Conservation (phyloP, 768 basidiomycete genomes). For the Tylopilus felleus region DNA sequence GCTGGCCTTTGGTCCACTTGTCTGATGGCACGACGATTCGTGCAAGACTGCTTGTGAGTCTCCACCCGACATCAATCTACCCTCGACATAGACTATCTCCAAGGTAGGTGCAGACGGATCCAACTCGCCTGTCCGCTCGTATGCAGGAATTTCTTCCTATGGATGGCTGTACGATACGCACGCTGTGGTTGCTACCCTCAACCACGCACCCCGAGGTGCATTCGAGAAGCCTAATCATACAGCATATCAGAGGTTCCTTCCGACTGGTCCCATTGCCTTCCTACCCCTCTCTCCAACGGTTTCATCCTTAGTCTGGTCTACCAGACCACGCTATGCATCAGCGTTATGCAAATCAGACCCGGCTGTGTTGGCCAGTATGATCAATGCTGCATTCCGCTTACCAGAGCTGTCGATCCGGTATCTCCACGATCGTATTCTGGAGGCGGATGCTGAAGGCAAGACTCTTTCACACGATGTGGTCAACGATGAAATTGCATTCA, state of each 20-base stretch:
- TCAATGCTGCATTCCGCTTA: slow-evolving; percentile 89
- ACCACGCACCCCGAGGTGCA: slow-evolving; percentile 61
- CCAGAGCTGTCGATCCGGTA: slow-evolving; percentile 71
- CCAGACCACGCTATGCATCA: slow-evolving; percentile 69
- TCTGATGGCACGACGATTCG: slow-evolving; percentile 64
- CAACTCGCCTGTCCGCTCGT: slow-evolving; percentile 89
- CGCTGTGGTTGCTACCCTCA: slow-evolving; percentile 86
- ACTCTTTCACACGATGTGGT: slow-evolving; percentile 50
- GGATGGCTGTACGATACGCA: slow-evolving; percentile 92
- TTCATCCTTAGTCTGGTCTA: slow-evolving; percentile 95
- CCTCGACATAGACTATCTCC: background rate
- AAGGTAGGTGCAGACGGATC: slow-evolving; percentile 95
- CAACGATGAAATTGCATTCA: slow-evolving; percentile 62
- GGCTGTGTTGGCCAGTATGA: slow-evolving; percentile 62
- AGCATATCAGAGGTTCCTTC: slow-evolving; percentile 92
- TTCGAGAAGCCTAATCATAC: slow-evolving; percentile 68
- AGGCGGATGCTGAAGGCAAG: slow-evolving; percentile 43
- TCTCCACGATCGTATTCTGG: slow-evolving; percentile 58
- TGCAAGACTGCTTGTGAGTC: slow-evolving; percentile 69
- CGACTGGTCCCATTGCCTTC: slow-evolving; percentile 94
- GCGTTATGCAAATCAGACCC: slow-evolving; percentile 66
- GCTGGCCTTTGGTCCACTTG: slow-evolving; percentile 79
- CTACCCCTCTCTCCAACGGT: slow-evolving; percentile 75
- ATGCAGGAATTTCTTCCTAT: slow-evolving; percentile 79
- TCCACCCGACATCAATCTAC: background rate